phyloP scores from a whole-genome alignment of 208 protist species.

The Acanthamoeba healyi region DNA sequence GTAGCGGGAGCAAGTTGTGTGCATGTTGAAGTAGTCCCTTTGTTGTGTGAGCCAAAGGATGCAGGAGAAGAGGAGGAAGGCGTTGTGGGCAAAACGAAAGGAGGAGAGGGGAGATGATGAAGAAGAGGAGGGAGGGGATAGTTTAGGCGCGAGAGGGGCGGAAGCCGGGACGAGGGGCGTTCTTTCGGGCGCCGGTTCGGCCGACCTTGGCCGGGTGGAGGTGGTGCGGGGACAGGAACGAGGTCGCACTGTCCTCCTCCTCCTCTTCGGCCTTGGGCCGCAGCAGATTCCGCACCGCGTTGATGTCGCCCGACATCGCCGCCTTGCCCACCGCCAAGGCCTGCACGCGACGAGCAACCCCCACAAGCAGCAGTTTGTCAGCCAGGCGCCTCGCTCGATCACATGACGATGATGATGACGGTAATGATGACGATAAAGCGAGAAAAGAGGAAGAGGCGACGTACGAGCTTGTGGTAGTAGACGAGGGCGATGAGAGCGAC shows the following conservation, averaged over 20 bases:
- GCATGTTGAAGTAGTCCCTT: neutral
- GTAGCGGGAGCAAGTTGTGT: too few relatives aligned
- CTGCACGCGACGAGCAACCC: neutral
- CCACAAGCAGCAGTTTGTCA: neutral
- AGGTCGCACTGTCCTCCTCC: slow-evolving; percentile 47
- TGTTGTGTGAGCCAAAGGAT: neutral
- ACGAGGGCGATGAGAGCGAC: slow-evolving; percentile 36
- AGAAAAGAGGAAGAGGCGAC: neutral
- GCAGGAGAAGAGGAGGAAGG: too few relatives aligned
- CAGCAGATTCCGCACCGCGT: neutral
- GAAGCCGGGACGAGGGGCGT: neutral
- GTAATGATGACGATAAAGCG: neutral
- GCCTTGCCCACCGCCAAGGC: slow-evolving; percentile 56
- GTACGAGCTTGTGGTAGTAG: slow-evolving; percentile 60
- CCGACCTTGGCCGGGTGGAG: slow-evolving; percentile 39
- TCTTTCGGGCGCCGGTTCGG: slow-evolving; percentile 25
- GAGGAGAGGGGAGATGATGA: neutral
- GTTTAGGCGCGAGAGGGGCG: neutral
- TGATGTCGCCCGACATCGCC: slow-evolving; percentile 27
- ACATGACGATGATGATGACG: too few relatives aligned
- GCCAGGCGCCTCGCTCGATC: too few relatives aligned
- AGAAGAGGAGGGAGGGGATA: neutral
- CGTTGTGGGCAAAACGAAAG: neutral
- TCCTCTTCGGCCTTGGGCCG: slow-evolving; percentile 24
- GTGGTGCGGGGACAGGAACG: slow-evolving; percentile 64